Evolutionary conservation across 1,139 yeast genomes (phyloP), one percentile per base, ranked within the genome.

Genomic region (Pichia kudriavzevii): DNA sequence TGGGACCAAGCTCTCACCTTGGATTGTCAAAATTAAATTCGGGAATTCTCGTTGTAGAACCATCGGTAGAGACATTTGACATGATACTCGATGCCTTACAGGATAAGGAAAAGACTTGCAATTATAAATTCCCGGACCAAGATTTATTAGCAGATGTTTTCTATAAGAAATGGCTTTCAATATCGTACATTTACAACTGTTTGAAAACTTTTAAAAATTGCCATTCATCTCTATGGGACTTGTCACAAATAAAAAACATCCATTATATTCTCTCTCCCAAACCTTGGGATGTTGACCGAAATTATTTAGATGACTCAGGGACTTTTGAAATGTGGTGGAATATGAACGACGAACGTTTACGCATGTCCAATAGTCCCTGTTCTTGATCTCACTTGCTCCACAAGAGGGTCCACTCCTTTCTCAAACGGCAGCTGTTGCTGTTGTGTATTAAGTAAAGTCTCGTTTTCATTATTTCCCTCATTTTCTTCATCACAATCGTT

Each of bases 121-220:
- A 46, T 39, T 72, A 72, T 47, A 67, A 61, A 27, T 72, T 72
- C 52, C 75, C 78, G 4, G 79, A 72, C 53, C 79, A 72, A 52
- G 67, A 71, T n/a, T 49, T 72, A 30, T 51, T 72, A 12, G 62
- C 72, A 4, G 77, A 72, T 44, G 67, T 72, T 19, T 72, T 72
- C 44, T 49, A 58, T 31, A 61, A 58, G 26, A 44, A 58, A 13
- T 72, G 79, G 79, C 48, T 67, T 5, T 64, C 72, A 5, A 49
- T 72, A 28, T 64, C 73, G 4, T 70, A 65, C 53, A 63, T 59
- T 42, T 72, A 72, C 52, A 72, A 73, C 44, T 71, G 74, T 18
- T 59, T 73, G 34, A 73, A 72, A 52, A 72, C 78, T 0, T 55
- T 72, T 40, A 58, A 56, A 30, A 30, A 40, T 11, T 50, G 64